Base-by-base conservation (phyloP, 2,329 filamentous ascomycete species). In the Phialemoniopsis sp. region DNA sequence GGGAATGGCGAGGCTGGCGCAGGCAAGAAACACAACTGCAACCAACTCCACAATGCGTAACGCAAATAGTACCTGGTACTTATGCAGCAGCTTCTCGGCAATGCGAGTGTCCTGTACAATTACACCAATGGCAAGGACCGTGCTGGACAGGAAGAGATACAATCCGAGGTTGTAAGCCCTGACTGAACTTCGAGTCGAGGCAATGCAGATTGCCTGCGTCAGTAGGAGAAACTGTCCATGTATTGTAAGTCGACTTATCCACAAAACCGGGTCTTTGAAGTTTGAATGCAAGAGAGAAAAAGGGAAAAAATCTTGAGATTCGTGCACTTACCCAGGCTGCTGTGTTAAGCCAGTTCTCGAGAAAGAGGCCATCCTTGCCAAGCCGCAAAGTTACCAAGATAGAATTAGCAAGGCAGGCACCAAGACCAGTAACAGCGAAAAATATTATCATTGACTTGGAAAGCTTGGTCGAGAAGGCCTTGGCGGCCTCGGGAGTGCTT, bases 401-500 rank as follows among this genome's bases (percentile, higher is more conserved):
- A 7, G 78, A 72, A 31, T 78, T 58, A 4, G 74, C 67, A 38
- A 84, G 58, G 3, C 82, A 83, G 12, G 75, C 57, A 8, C 63
- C 67, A 13, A 78, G 59, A 2, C 82, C 83, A 29, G 67, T 43
- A 12, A 68, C 40, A 0, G 79, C 73, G n/a, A 77, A 68, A 4
- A 78, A 28, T 5, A 78, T 54, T 33, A 86, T 66, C 16, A 68
- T 54, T 4, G 65, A 45, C 54, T 83, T 85, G 39, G 80, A 72
- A 41, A 70, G 51, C 41, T 66, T 76, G 46, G 78, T 73, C 19
- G 82, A 84, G 54, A 82, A 89, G 30, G 68, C 69, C 16, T 71
- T 70, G 38, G 80, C 56, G 2, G 80, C 79, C 53, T 84, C 79
- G 31, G 76, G 70, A 0, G 80, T 84, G 26, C 82, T 83, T 46